A percentile compares a stretch with the other conserved stretches of the same genome.
These are phyloP conservation scores for Cerrena zonata DNA, from an alignment of 1,284 basidiomycete genomes.

Conservation along the genomic window DNA sequence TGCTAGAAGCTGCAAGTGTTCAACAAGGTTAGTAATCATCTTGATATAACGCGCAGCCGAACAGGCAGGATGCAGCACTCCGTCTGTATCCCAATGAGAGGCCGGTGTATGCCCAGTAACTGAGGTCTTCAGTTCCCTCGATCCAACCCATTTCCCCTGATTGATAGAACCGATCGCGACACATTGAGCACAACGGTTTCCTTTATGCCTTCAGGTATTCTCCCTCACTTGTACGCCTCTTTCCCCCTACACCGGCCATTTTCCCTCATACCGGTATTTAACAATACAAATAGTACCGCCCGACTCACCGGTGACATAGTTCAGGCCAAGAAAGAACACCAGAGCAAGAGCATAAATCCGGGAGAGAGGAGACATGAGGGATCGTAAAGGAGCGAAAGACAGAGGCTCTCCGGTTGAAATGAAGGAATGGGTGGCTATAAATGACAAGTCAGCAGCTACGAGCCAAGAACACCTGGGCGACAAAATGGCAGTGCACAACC, in stretches of 20 bases:
- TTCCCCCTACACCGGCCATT: no score
- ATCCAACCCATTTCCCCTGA: not conserved
- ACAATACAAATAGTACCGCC: not conserved
- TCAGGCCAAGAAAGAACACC: conserved; percentile 2
- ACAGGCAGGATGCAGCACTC: no score
- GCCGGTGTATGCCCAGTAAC: no score
- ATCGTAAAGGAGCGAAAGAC: not conserved
- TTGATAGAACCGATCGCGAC: not conserved
- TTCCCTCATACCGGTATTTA: no score
- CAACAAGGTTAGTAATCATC: no score
- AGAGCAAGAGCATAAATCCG: conserved; percentile 5
- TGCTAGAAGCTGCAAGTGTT: conserved; percentile 47
- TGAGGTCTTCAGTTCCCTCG: no score
- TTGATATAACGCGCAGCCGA: no score
- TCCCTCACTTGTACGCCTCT: no score
- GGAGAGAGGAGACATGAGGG: conserved; percentile 1
- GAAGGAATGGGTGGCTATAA: conserved; percentile 3
- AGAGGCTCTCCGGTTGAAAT: not conserved
- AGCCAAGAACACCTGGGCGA: not conserved
- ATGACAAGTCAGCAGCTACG: not conserved
- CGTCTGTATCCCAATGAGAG: no score
- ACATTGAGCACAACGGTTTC: no score
- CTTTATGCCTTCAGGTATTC: no score
- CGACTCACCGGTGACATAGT: conserved; percentile 10
- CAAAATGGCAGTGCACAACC: not conserved